A percentile compares a stretch with the other conserved stretches of the same genome.
phyloP scores from a whole-genome alignment of 2,329 filamentous ascomycete genomes.

The Trichoderma harzianum region DNA sequence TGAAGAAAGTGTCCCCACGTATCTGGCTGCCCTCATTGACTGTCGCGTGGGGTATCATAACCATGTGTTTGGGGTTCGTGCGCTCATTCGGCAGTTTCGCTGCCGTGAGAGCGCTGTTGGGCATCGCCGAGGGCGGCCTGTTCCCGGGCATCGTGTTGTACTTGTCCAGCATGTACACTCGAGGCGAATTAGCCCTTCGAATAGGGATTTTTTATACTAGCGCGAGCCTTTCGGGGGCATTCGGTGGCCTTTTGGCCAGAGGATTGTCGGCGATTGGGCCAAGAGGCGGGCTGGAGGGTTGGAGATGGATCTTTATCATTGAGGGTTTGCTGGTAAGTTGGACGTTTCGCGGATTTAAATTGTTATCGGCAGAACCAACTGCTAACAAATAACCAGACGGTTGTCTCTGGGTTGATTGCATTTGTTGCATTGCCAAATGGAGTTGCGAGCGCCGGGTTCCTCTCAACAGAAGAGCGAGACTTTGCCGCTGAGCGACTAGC shows the following conservation, averaged over 20 bases:
- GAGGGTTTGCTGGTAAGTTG: constrained; percentile 46
- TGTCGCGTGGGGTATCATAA: constrained; percentile 55
- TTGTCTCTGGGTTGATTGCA: constrained; percentile 49
- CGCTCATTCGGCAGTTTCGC: constrained; percentile 55
- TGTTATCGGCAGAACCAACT: not conserved
- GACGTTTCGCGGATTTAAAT: not conserved
- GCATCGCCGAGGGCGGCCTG: constrained; percentile 61
- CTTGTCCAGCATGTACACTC: constrained; percentile 59
- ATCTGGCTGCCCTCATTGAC: constrained; percentile 59
- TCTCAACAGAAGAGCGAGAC: constrained; percentile 50
- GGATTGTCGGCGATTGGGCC: constrained; percentile 59
- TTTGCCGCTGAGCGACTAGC: constrained; percentile 46
- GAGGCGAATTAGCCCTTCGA: constrained; percentile 57
- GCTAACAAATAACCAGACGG: constrained; percentile 40
- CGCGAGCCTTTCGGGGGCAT: constrained; percentile 61
- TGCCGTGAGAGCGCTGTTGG: constrained; percentile 58
- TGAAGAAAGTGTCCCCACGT: constrained; percentile 58
- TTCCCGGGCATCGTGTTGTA: constrained; percentile 67
- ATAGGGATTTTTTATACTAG: constrained; percentile 68
- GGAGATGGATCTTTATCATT: constrained; percentile 62
- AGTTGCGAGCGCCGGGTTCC: constrained; percentile 50
- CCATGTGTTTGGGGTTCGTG: constrained; percentile 56
- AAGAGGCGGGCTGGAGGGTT: constrained; percentile 50
- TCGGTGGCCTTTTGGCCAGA: constrained; percentile 55
- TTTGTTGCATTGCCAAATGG: constrained; percentile 55